Evolutionary conservation across 805 yeast genomes (phyloP), one percentile per base, ranked within the genome.

Genomic region (Cyberlindnera veronae): DNA sequence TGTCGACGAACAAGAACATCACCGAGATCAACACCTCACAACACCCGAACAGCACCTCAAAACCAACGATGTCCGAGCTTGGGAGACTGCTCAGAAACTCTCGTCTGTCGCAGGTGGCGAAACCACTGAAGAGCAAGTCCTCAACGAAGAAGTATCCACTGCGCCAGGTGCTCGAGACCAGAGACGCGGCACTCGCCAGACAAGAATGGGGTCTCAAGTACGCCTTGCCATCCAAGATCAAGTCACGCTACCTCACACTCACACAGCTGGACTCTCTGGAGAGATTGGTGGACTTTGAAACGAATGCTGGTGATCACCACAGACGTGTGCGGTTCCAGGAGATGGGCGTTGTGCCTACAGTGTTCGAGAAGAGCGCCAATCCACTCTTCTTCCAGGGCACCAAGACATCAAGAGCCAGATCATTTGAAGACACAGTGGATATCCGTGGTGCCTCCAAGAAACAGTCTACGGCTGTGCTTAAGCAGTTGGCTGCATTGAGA

Each of bases 181-280:
- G 84, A 37, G 76, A 79, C 35, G 69, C 84, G 7, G 72, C 83
- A 34, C 73, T 81, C 32, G 58, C 69, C 12, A 69, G 86, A 62
- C 80, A 83, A 46, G 85, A 84, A 61, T 86, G 76, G 71, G 95
- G 95, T 53, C 62, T 86, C 44, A 86, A 86, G 57, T 67, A 80
- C 32, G 68, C 84, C 16, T 64, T 86, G 34, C 95, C 95, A 3
- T 66, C 68, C 28, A 79, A 76, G 50, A 59, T 76, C 33, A 78
- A 77, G 29, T 66, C 77, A 14, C 72, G 81, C 29, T 77, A 76
- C 57, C 68, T 86, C 32, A 77, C 80, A 8, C 70, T 71, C 49
- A 80, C 82, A 51, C 81, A 82, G 41, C 58, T 84, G 12, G 95
- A 86, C 56, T 79, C 80, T 48, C 64, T 71, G 46, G 79, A 77